phyloP scores from a whole-genome alignment of 169 alveolate species.

The Plasmodium knowlesi region DNA sequence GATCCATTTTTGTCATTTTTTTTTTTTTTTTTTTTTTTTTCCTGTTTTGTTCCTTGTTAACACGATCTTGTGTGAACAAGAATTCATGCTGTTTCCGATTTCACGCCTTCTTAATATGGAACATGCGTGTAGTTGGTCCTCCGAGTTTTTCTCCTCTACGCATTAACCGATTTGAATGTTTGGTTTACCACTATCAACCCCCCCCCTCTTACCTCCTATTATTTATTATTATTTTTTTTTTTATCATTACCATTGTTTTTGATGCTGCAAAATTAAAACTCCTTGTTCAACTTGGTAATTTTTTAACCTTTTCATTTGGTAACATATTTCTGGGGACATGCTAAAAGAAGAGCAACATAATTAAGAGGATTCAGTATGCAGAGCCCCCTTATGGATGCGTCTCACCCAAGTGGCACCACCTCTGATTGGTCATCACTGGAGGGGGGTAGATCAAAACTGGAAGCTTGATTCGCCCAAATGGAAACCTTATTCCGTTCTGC shows the following conservation, averaged over 20 bases:
- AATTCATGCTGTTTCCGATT: background rate
- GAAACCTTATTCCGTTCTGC: conserved; percentile 27
- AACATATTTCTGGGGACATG: background rate
- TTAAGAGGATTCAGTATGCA: background rate
- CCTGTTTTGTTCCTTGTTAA: background rate
- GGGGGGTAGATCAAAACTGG: background rate
- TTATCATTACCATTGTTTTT: background rate
- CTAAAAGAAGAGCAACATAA: background rate
- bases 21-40: background rate
- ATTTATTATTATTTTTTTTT: background rate
- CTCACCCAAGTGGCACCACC: background rate
- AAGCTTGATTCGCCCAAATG: conserved; percentile 12
- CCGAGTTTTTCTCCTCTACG: background rate
- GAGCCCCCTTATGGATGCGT: background rate
- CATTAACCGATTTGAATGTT: background rate
- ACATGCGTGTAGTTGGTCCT: background rate
- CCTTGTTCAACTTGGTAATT: background rate
- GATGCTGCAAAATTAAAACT: background rate
- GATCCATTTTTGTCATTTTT: background rate
- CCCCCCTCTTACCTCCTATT: too few species aligned
- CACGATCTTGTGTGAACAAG: background rate
- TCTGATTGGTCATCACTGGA: background rate
- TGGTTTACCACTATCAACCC: background rate
- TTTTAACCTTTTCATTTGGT: background rate
- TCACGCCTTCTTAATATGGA: background rate